phyloP scores from a whole-genome alignment of 2,329 filamentous ascomycete species.

The Alternaria sp. region DNA sequence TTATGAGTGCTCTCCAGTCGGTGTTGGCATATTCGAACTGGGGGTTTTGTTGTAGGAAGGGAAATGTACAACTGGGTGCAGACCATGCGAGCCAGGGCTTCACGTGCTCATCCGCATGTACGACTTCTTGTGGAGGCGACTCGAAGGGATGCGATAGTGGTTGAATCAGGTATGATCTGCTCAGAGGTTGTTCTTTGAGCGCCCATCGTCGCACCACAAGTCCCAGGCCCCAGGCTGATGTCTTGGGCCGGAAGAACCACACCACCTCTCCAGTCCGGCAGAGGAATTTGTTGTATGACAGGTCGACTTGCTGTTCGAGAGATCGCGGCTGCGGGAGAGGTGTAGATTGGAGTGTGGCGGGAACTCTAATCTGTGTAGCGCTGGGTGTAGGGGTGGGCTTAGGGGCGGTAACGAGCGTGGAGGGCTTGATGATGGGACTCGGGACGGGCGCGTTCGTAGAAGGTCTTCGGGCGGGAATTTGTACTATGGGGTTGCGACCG shows the following conservation, averaged over 20 bases:
- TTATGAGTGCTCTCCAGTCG: conserved; percentile 59
- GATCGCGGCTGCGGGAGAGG: conserved; percentile 54
- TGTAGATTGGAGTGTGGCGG: conserved; percentile 42
- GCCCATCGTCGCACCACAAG: conserved; percentile 59
- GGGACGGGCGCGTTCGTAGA: conserved; percentile 31
- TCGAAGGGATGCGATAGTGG: conserved; percentile 59
- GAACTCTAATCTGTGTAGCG: conserved; percentile 33
- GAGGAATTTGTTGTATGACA: conserved; percentile 58
- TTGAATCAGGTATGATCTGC: conserved; percentile 56
- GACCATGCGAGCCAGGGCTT: conserved; percentile 68
- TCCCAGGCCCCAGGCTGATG: conserved; percentile 62
- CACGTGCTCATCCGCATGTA: conserved; percentile 56
- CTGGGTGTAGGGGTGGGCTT: conserved; percentile 11
- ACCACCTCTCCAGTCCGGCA: conserved; percentile 65
- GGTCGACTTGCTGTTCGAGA: conserved; percentile 61
- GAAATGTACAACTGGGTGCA: conserved; percentile 61
- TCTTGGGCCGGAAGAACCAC: conserved; percentile 62
- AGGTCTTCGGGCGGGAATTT: conserved; percentile 37
- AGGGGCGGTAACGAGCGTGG: conserved; percentile 15
- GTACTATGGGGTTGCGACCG: conserved; percentile 35
- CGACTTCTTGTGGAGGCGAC: conserved; percentile 53
- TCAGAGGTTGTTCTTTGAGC: conserved; percentile 39
- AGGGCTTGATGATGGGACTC: conserved; percentile 36
- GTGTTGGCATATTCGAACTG: conserved; percentile 58
- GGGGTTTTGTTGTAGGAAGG: conserved; percentile 53